Percentiles rank a stretch among this genome's conserved stretches.
Conservation (phyloP, 192 early-diverging fungal species). For the Entomortierella lignicola region DNA sequence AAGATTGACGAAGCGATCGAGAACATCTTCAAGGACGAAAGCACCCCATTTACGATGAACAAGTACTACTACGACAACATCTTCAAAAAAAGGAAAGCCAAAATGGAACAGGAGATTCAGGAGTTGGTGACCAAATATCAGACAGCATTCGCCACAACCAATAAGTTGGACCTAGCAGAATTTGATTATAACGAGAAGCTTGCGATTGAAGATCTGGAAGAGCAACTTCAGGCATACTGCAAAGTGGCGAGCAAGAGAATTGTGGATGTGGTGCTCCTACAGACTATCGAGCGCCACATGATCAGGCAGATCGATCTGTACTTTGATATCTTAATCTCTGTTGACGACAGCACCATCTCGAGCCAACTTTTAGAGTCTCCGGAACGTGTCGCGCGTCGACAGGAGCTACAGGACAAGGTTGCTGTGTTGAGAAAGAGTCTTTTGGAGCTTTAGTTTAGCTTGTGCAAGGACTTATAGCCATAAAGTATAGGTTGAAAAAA, state of each 20-base stretch:
- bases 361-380: constrained; percentile 29
- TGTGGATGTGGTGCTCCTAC: constrained; percentile 38
- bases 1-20: constrained; percentile 34
- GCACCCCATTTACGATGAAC: constrained; percentile 42
- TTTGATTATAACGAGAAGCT: constrained; percentile 26
- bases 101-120: constrained; percentile 9
- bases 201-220: constrained; percentile 31
- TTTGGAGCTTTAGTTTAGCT: constrained; percentile 23
- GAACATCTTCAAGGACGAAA: constrained; percentile 29
- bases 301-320: constrained; percentile 28
- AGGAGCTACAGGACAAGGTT: constrained; percentile 31
- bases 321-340: constrained; percentile 32
- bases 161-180: too few relatives aligned
- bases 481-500: background rate
- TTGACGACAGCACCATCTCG: constrained; percentile 28
- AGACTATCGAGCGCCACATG: constrained; percentile 42
- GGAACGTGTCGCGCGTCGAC: constrained; percentile 6
- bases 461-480: too few relatives aligned
- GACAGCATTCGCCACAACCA: background rate
- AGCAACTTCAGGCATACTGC: constrained; percentile 32
- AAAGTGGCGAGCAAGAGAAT: constrained; percentile 35
- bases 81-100: constrained; percentile 28
- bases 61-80: constrained; percentile 39
- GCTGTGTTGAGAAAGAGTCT: constrained; percentile 31
- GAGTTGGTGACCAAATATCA: background rate